phyloP scores from a whole-genome alignment of 345 rosid genomes.

The Lumnitzera racemosa region DNA sequence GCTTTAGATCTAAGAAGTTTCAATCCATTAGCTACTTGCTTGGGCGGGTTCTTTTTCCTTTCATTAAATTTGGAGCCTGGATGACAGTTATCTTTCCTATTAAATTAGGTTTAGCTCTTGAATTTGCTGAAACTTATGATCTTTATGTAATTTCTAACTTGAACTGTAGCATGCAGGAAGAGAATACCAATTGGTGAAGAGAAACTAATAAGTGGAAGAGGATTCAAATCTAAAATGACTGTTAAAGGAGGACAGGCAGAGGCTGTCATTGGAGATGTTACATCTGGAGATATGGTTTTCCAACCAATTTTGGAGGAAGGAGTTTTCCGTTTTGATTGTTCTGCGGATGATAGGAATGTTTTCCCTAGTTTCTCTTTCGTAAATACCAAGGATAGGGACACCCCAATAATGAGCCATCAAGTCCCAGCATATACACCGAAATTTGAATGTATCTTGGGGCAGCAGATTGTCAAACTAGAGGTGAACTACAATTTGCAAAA shows the following conservation, averaged over 20 bases:
- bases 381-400: slow-evolving; percentile 45
- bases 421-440: slow-evolving; percentile 53
- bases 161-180: slow-evolving; percentile 30
- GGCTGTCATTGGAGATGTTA: slow-evolving; percentile 19
- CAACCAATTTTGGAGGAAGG: slow-evolving; percentile 68
- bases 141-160: background rate
- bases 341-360: slow-evolving; percentile 38
- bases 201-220: background rate
- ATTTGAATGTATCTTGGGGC: slow-evolving; percentile 30
- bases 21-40: too few relatives aligned
- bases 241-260: slow-evolving; percentile 20
- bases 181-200: slow-evolving; percentile 4
- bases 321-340: slow-evolving; percentile 74
- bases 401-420: slow-evolving; percentile 22
- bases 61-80: too few relatives aligned
- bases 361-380: slow-evolving; percentile 68
- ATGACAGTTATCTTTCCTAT: too few relatives aligned
- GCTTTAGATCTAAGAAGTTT: too few relatives aligned
- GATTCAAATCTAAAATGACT: slow-evolving; percentile 29
- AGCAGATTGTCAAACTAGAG: slow-evolving; percentile 66
- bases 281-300: slow-evolving; percentile 48
- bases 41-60: too few relatives aligned
- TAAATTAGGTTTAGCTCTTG: too few relatives aligned
- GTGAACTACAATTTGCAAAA: slow-evolving; percentile 16
- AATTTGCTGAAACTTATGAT: too few relatives aligned